phyloP scores from a whole-genome alignment of 768 basidiomycete species.

The Galerina sulciceps region DNA sequence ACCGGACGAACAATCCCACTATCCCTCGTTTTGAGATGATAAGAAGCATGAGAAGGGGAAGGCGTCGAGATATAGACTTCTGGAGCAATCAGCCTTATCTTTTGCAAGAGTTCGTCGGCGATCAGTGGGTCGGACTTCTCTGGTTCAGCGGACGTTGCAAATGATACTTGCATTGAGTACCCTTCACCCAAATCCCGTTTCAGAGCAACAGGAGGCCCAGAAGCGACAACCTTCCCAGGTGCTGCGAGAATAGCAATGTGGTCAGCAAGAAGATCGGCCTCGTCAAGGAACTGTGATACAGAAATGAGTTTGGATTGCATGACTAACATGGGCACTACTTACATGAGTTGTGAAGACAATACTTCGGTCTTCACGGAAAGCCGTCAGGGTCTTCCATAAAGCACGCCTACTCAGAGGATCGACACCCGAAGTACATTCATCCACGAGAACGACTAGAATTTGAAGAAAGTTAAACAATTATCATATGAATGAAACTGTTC shows the following conservation, averaged over 20 bases:
- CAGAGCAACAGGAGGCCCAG: conserved; percentile 74
- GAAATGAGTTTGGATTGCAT: neutral
- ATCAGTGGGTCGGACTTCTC: conserved; percentile 26
- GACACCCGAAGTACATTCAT: conserved; percentile 80
- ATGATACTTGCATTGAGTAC: conserved; percentile 64
- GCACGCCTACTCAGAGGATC: conserved; percentile 81
- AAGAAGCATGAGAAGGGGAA: conserved; percentile 49
- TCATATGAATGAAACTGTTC: neutral
- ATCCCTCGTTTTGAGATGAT: conserved; percentile 68
- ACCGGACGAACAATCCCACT: conserved; percentile 55
- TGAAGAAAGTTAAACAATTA: neutral
- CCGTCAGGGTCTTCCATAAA: conserved; percentile 75
- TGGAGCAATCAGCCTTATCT: conserved; percentile 50
- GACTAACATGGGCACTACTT: conserved; percentile 21
- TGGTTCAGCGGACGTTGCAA: conserved; percentile 30
- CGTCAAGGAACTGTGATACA: conserved; percentile 64
- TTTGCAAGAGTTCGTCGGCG: conserved; percentile 39
- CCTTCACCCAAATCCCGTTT: conserved; percentile 76
- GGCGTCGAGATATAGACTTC: conserved; percentile 43
- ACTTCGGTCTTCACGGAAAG: conserved; percentile 65
- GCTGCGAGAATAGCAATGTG: conserved; percentile 75
- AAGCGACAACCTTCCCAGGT: conserved; percentile 75
- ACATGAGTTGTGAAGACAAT: conserved; percentile 84
- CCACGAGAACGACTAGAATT: conserved; percentile 54
- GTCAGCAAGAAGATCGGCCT: conserved; percentile 80